Evolutionary conservation across 768 basidiomycete species (phyloP).

Genomic region (Hortiboletus campestris): DNA sequence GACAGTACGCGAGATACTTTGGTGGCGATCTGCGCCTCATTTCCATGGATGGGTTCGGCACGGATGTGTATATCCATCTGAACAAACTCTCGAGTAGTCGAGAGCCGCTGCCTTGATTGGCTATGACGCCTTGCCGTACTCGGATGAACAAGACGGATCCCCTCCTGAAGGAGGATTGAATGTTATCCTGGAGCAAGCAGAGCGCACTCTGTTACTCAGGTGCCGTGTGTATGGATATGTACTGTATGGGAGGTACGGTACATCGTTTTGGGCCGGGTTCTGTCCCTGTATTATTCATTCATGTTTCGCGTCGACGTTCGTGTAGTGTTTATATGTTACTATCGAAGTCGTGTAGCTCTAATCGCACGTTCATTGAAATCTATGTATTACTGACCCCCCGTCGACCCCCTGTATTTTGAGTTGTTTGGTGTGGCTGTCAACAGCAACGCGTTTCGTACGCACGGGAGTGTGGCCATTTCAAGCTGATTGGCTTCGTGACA

Average conservation of each 20-base stretch:
- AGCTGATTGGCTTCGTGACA: slow-evolving; percentile 31
- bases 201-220: neutral
- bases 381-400: slow-evolving; percentile 2
- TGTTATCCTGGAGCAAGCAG: neutral
- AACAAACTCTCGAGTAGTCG: slow-evolving; percentile 83
- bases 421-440: slow-evolving; percentile 12
- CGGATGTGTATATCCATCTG: slow-evolving; percentile 89
- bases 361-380: neutral
- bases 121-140: neutral
- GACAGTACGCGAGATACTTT: slow-evolving; percentile 89
- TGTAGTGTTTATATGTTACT: neutral
- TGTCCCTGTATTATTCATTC: neutral
- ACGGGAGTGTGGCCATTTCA: slow-evolving; percentile 18
- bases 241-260: neutral
- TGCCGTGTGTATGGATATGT: neutral
- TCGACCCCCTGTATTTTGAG: slow-evolving; percentile 21
- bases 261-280: neutral
- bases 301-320: neutral
- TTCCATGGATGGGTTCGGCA: slow-evolving; percentile 96
- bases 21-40: slow-evolving; percentile 90
- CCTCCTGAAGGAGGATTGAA: neutral
- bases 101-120: slow-evolving; percentile 59
- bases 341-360: neutral
- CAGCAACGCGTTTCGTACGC: slow-evolving; percentile 6
- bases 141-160: neutral